Percentiles rank a stretch among this genome's conserved stretches.
Conservation (phyloP, 2,329 filamentous ascomycete genomes). For the Aspergillus sp. region DNA sequence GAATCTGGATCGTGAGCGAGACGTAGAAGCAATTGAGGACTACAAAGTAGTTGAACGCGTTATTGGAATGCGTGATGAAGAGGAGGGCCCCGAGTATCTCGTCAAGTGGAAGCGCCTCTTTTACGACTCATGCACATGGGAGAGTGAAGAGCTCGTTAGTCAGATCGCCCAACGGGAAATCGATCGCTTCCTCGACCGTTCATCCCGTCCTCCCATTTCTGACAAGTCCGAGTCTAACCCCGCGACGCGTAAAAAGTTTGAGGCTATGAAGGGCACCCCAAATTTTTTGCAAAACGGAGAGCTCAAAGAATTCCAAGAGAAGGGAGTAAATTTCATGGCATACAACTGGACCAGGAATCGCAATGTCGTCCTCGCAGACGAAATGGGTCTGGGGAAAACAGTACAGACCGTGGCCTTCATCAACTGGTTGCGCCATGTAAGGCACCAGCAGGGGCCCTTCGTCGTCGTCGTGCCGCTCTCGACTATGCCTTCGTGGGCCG, state of each 20-base stretch:
- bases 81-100: conserved; percentile 78
- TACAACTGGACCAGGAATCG: conserved; percentile 93
- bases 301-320: conserved; percentile 86
- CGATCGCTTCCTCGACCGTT: conserved; percentile 81
- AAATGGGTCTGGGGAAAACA: conserved; percentile 98
- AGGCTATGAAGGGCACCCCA: conserved; percentile 71
- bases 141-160: conserved; percentile 66
- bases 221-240: conserved; percentile 69
- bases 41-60: conserved; percentile 90
- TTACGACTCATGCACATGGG: conserved; percentile 96
- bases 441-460: conserved; percentile 86
- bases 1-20: conserved; percentile 87
- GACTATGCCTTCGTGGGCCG: conserved; percentile 95
- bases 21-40: conserved; percentile 79
- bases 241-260: conserved; percentile 65
- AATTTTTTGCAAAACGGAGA: conserved; percentile 77
- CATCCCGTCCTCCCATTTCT: conserved; percentile 71
- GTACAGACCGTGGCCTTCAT: conserved; percentile 96
- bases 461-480: conserved; percentile 95
- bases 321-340: conserved; percentile 87
- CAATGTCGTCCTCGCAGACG: conserved; percentile 95
- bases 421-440: conserved; percentile 89
- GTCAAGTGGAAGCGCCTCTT: conserved; percentile 95
- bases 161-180: conserved; percentile 79
- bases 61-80: conserved; percentile 73